Evolutionary conservation across 2,329 filamentous ascomycete species (phyloP).

Genomic region (Epichloe baconii): DNA sequence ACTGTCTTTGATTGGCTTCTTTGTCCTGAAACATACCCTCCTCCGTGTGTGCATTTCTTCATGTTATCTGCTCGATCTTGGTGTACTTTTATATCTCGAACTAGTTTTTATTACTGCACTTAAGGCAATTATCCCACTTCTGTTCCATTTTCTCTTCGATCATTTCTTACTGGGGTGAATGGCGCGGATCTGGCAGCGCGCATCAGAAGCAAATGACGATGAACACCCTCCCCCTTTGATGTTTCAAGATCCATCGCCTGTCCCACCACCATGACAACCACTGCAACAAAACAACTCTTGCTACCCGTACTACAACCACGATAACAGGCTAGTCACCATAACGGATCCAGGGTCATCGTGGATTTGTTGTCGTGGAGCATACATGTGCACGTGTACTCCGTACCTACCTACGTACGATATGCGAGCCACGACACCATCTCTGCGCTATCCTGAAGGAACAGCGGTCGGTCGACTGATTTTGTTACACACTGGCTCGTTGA

Average conservation of each 20-base stretch:
- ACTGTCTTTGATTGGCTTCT: too few relatives aligned
- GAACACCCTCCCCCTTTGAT: not conserved
- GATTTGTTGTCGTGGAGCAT: not conserved
- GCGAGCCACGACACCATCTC: too few relatives aligned
- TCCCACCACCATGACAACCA: not conserved
- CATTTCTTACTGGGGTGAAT: not conserved
- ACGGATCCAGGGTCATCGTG: too few relatives aligned
- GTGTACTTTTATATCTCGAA: too few relatives aligned
- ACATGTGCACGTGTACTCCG: not conserved
- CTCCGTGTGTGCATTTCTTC: too few relatives aligned
- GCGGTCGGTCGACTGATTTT: not conserved
- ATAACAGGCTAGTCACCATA: not conserved
- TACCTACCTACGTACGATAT: too few relatives aligned
- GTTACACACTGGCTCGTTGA: too few relatives aligned
- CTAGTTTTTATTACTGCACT: too few relatives aligned
- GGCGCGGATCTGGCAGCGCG: not conserved
- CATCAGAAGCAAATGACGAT: not conserved
- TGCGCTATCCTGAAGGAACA: not conserved
- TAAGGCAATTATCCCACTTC: too few relatives aligned
- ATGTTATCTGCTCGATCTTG: too few relatives aligned
- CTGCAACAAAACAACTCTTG: not conserved
- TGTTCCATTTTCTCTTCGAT: not conserved
- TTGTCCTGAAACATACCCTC: too few relatives aligned
- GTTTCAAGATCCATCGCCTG: slow-evolving; percentile 8
- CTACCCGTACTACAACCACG: not conserved